Percentiles rank a stretch among this genome's conserved stretches.
Evolutionary conservation across 2,329 filamentous ascomycete genomes (phyloP).

Genomic region (Aureobasidium sp.): DNA sequence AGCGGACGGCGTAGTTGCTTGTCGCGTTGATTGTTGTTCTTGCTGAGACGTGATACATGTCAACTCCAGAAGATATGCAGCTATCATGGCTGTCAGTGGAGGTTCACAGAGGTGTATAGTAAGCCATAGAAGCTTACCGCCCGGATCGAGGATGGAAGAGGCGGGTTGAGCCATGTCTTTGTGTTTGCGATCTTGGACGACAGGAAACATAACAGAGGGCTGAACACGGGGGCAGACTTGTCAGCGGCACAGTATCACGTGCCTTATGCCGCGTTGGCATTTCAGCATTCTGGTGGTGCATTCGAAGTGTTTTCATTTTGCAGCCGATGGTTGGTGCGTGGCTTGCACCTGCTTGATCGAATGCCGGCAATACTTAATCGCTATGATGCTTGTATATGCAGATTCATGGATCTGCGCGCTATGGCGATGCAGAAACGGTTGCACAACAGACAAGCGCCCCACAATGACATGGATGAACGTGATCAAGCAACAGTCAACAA

Average conservation of each 20-base stretch:
- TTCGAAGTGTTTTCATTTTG: too few species aligned
- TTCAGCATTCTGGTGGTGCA: too few species aligned
- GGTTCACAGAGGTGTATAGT: neutral
- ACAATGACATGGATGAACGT: too few species aligned
- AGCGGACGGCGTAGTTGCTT: too few species aligned
- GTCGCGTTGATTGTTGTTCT: neutral
- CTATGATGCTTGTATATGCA: too few species aligned
- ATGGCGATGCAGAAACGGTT: too few species aligned
- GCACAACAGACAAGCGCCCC: too few species aligned
- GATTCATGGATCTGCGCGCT: too few species aligned
- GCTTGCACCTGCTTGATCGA: too few species aligned
- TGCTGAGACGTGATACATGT: neutral
- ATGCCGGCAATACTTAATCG: too few species aligned
- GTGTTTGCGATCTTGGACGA: neutral
- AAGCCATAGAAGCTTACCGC: neutral
- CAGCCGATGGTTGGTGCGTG: too few species aligned
- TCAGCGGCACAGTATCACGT: neutral
- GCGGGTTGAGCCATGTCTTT: neutral
- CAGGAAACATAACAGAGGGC: neutral
- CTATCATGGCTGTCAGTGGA: neutral
- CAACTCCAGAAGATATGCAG: neutral
- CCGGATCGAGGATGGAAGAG: neutral
- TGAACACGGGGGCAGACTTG: neutral
- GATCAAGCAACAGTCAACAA: too few species aligned
- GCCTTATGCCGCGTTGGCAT: neutral